phyloP scores from a whole-genome alignment of 2,329 filamentous ascomycete species.

The Sporothrix inflata region DNA sequence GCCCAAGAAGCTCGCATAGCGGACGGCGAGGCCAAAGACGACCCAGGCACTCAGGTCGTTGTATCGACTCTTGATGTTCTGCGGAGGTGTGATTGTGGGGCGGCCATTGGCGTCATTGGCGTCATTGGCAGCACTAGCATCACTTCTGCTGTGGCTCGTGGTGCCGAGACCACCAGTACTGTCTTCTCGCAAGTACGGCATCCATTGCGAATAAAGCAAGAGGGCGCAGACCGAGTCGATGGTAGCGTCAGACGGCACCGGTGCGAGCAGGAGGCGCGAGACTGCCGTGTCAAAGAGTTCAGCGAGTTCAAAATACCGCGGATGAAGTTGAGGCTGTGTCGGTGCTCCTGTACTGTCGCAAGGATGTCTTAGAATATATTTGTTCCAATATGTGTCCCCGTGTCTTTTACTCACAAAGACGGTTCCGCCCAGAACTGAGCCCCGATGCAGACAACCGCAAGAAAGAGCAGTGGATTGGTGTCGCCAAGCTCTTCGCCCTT shows the following conservation, averaged over 20 bases:
- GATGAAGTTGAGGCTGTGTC: neutral
- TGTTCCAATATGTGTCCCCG: no score
- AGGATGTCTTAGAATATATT: no score
- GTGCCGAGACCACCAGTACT: no score
- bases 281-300: neutral
- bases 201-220: slow-evolving; percentile 22
- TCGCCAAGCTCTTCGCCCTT: neutral
- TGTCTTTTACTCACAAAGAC: neutral
- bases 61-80: slow-evolving; percentile 19
- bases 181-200: slow-evolving; percentile 2
- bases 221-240: slow-evolving; percentile 12
- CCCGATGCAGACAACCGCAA: slow-evolving; percentile 15
- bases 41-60: slow-evolving; percentile 24
- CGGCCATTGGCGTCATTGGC: no score
- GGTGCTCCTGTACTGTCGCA: no score
- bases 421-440: slow-evolving; percentile 3
- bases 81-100: no score
- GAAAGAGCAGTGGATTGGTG: neutral
- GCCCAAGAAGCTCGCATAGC: slow-evolving; percentile 16
- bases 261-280: neutral
- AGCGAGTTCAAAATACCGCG: neutral
- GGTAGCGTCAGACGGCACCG: neutral
- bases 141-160: no score
- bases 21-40: slow-evolving; percentile 18
- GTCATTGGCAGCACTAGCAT: no score